Base-by-base conservation (phyloP, 2,329 filamentous ascomycete species). In the Aurifilum marmelostoma region DNA sequence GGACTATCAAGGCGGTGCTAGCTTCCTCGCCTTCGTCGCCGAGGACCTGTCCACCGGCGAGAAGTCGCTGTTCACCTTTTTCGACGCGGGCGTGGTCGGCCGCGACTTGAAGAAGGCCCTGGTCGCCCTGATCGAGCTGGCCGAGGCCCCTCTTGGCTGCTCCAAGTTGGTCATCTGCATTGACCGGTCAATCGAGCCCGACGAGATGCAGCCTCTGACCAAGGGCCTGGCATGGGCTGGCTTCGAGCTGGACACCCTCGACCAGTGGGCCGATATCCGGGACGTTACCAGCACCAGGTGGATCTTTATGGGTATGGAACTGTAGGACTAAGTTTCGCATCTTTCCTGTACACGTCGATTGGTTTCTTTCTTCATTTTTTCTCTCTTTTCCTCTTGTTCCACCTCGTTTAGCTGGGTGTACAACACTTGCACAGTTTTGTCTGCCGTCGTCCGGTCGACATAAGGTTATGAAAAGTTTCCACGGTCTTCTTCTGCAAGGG, bases 181-280 rank as follows among this genome's bases (percentile, higher is more conserved):
- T 72, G 93, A 95, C 78, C 91, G 93, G 72, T 83, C 84, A 60
- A 88, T 91, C 72, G 85, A 88, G 52, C 80, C 85, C 34, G 82
- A 86, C 69, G 88, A 92, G 71, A 83, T 87, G 69, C 88, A 90
- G 74, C 84, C 89, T 69, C 83, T 95, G 74, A 88, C 91, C 76
- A 93, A 91, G 79, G 94, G 93, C 75, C 87, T 97, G 65, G 92
- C 94, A 78, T 97, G 94, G 94, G 94, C 97, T 73, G 94, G 94
- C 67, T 97, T 97, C 77, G 92, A 92, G 77, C 86, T 95, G 73
- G 89, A 89, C 63, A 95, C 92, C 32, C 84, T 97, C 58, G 90
- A 94, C 74, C 87, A 88, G 74, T 97, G 93, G 91, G 86, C 88
- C 21, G 82, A 84, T 60, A 83, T 84, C 52, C 78, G 86, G 67